Conservation (phyloP, 768 basidiomycete genomes). For the Amylocystis lapponica region DNA sequence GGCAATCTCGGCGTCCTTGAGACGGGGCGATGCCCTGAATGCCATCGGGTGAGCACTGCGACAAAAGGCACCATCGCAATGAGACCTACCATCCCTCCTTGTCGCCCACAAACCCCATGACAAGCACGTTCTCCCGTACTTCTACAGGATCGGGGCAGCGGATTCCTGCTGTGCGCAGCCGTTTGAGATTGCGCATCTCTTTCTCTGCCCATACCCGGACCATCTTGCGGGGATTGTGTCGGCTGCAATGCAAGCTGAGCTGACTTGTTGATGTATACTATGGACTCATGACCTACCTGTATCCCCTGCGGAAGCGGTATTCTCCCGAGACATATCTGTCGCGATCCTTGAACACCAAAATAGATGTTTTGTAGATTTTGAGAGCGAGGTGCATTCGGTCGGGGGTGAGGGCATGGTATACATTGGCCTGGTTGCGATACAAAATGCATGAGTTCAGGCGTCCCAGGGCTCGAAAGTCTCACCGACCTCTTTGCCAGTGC, state of each 20-base stretch:
- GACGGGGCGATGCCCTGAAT: conserved; percentile 80
- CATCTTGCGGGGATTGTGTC: conserved; percentile 96
- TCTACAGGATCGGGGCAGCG: conserved; percentile 86
- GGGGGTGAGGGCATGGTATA: conserved; percentile 80
- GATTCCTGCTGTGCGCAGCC: conserved; percentile 78
- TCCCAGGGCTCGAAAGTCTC: neutral
- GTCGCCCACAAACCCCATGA: conserved; percentile 90
- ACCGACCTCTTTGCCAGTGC: conserved; percentile 93
- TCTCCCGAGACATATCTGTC: conserved; percentile 96
- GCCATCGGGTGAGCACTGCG: neutral
- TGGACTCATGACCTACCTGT: conserved; percentile 36
- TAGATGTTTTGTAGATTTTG: conserved; percentile 98
- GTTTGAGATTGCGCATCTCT: conserved; percentile 92
- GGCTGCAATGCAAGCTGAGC: conserved; percentile 26
- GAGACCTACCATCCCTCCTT: conserved; percentile 73
- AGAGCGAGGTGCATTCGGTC: conserved; percentile 67
- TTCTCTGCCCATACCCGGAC: conserved; percentile 98
- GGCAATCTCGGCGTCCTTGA: conserved; percentile 80
- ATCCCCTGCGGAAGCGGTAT: conserved; percentile 89
- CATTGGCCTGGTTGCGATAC: conserved; percentile 69
- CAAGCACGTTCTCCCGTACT: conserved; percentile 93
- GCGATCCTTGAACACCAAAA: conserved; percentile 95
- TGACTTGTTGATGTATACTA: neutral
- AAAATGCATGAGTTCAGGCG: neutral
- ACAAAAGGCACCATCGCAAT: too few species aligned